Evolutionary conservation across 2,329 filamentous ascomycete species (phyloP).

Genomic region (Ceratocystis diversiconidia): DNA sequence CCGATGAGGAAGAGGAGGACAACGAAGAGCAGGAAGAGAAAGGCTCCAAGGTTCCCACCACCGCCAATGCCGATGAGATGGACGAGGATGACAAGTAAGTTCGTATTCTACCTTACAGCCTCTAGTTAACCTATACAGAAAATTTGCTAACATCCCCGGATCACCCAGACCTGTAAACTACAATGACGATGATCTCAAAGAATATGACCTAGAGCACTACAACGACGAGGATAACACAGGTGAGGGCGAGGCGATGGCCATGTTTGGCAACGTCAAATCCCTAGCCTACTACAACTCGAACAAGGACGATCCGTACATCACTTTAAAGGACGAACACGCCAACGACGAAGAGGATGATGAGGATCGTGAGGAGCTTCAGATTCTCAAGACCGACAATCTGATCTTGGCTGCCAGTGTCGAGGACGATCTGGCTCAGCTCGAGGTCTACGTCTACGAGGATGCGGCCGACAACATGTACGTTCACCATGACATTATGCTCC

Average conservation of each 20-base stretch:
- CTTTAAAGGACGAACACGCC: constrained; percentile 54
- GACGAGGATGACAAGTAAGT: constrained; percentile 18
- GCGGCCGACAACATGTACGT: constrained; percentile 92
- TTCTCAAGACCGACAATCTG: constrained; percentile 83
- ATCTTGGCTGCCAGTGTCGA: constrained; percentile 87
- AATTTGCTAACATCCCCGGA: constrained; percentile 18
- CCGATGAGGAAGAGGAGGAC: constrained; percentile 24
- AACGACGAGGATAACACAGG: constrained; percentile 45
- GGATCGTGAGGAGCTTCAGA: constrained; percentile 85
- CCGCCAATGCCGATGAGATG: constrained; percentile 12
- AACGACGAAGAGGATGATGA: constrained; percentile 57
- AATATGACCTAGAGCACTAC: constrained; percentile 93
- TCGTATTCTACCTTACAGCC: background rate
- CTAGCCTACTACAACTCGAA: constrained; percentile 89
- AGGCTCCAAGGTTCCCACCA: constrained; percentile 18
- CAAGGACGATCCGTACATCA: constrained; percentile 93
- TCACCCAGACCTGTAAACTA: constrained; percentile 28
- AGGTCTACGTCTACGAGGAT: constrained; percentile 96
- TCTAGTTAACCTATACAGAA: background rate
- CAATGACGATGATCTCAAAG: constrained; percentile 77
- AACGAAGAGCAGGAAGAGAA: constrained; percentile 23
- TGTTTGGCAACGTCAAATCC: constrained; percentile 91
- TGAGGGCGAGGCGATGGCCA: constrained; percentile 58
- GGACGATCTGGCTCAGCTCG: constrained; percentile 89
- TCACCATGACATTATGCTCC: constrained; percentile 98